These are phyloP conservation scores for Brettanomyces sp. DNA, from an alignment of 805 yeast species.

Conservation along the genomic window DNA sequence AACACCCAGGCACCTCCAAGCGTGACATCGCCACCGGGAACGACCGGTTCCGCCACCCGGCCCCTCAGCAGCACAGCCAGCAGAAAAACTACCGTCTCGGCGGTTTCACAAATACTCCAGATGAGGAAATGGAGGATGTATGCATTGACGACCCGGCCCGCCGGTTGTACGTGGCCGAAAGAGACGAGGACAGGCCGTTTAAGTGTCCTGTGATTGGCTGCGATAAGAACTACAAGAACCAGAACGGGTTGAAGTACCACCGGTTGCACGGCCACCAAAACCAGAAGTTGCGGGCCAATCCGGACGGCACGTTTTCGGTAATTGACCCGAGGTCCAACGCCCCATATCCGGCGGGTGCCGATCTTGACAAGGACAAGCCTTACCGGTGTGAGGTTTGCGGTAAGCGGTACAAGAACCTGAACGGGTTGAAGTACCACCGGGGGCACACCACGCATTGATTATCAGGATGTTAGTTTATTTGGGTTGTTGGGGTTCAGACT, in stretches of 20 bases:
- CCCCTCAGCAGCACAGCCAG: constrained; percentile 7
- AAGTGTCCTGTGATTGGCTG: constrained; percentile 98
- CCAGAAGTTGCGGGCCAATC: constrained; percentile 81
- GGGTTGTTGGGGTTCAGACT: no score
- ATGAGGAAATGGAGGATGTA: constrained; percentile 30
- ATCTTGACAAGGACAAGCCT: constrained; percentile 95
- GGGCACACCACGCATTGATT: constrained; percentile 91
- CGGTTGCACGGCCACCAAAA: constrained; percentile 95
- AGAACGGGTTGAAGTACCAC: constrained; percentile 94
- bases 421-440: constrained; percentile 93
- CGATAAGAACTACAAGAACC: constrained; percentile 94
- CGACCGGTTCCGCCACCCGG: constrained; percentile 1
- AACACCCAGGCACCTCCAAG: no score
- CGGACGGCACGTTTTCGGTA: constrained; percentile 87
- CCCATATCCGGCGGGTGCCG: constrained; percentile 89
- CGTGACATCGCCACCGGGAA: not conserved
- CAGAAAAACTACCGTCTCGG: not conserved
- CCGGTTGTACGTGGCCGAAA: constrained; percentile 84
- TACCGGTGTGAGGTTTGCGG: constrained; percentile 98
- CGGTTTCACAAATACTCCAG: not conserved
- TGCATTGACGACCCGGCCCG: constrained; percentile 97
- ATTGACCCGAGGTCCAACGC: constrained; percentile 86
- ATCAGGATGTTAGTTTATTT: no score
- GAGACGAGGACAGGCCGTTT: constrained; percentile 87
- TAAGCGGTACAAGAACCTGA: constrained; percentile 88